Percentiles rank a stretch among this genome's conserved stretches.
Conservation (phyloP, 2,329 filamentous ascomycete genomes). For the Daldinia eschscholtzii region DNA sequence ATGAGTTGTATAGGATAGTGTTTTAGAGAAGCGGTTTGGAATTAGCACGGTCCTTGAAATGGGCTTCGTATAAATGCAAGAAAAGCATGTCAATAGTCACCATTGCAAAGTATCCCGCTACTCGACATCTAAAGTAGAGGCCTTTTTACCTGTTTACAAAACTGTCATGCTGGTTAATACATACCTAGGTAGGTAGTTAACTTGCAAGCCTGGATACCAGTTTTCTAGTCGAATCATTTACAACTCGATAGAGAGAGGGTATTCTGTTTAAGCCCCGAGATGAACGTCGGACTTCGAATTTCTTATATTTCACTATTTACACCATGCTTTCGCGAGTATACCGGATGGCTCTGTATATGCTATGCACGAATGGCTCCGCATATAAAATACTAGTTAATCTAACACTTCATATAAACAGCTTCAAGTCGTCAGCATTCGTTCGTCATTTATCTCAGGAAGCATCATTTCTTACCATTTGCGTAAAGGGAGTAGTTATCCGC, state of each 20-base stretch:
- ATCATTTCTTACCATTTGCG: conserved; percentile 39
- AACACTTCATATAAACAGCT: conserved; percentile 44
- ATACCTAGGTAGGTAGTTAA: too few species aligned
- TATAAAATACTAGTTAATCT: not conserved
- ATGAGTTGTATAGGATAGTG: not conserved
- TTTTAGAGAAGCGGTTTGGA: not conserved
- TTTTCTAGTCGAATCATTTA: not conserved
- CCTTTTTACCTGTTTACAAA: too few species aligned
- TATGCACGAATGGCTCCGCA: too few species aligned
- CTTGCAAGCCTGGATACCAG: not conserved
- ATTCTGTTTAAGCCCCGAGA: not conserved
- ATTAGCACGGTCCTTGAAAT: not conserved
- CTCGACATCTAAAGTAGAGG: too few species aligned
- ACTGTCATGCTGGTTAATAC: not conserved
- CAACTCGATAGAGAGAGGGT: not conserved
- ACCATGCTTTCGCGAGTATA: not conserved
- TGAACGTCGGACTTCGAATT: not conserved
- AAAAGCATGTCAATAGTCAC: too few species aligned
- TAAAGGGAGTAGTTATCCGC: conserved; percentile 46
- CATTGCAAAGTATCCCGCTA: too few species aligned
- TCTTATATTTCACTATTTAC: not conserved
- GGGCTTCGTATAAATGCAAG: not conserved
- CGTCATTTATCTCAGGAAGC: not conserved
- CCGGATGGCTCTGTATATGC: too few species aligned
- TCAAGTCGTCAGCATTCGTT: conserved; percentile 17